Percentiles rank a stretch among this genome's conserved stretches.
Evolutionary conservation across 805 yeast species (phyloP).

Genomic region (Wickerhamomyces canadensis): DNA sequence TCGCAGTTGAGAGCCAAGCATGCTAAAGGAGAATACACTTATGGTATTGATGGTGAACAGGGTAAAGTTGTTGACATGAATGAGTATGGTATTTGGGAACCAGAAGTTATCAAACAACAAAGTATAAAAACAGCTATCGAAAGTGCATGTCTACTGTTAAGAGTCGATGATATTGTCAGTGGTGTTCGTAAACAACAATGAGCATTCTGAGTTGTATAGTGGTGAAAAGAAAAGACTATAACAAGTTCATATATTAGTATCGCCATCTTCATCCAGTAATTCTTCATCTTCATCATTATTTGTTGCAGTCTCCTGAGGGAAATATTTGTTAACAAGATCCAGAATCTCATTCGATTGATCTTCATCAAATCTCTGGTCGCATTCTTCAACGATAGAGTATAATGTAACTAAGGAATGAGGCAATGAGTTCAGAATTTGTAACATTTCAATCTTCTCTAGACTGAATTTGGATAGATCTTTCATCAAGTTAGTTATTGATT

Average conservation of each 20-base stretch:
- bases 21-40: slow-evolving; percentile 80
- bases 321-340: slow-evolving; percentile 45
- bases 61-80: slow-evolving; percentile 96
- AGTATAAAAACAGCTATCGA: slow-evolving; percentile 97
- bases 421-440: slow-evolving; percentile 75
- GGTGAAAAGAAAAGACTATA: neutral
- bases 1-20: slow-evolving; percentile 95
- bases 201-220: neutral
- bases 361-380: slow-evolving; percentile 79
- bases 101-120: slow-evolving; percentile 96
- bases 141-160: slow-evolving; percentile 87
- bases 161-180: slow-evolving; percentile 97
- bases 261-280: slow-evolving; percentile 7
- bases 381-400: slow-evolving; percentile 82
- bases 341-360: slow-evolving; percentile 57
- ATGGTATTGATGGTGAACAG: slow-evolving; percentile 90
- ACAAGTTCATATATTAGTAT: slow-evolving; percentile 7
- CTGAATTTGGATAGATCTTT: slow-evolving; percentile 33
- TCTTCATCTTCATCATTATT: too few species aligned
- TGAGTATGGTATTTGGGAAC: slow-evolving; percentile 97
- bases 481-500: slow-evolving; percentile 25
- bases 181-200: slow-evolving; percentile 67
- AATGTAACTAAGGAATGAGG: slow-evolving; percentile 79
- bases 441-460: slow-evolving; percentile 74
- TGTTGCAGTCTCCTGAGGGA: slow-evolving; percentile 41